Conservation (phyloP, 2,329 filamentous ascomycete genomes). For the Zasmidium cellare region DNA sequence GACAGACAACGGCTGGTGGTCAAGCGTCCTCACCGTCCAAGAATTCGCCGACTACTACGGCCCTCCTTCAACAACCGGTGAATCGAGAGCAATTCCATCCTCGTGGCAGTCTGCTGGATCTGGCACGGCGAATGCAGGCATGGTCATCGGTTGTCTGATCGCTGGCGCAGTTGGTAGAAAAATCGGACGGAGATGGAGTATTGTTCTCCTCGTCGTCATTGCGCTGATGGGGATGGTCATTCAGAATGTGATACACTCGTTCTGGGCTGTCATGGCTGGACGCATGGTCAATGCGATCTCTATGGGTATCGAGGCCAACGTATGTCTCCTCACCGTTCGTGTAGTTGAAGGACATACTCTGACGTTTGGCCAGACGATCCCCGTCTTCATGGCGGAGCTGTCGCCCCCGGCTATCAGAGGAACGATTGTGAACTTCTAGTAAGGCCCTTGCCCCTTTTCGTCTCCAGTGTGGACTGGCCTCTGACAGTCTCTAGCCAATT, state of each 20-base stretch:
- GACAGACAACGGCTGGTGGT: constrained; percentile 2
- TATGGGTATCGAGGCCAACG: constrained; percentile 5
- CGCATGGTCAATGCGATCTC: constrained; percentile 6
- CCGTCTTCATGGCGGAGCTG: not conserved
- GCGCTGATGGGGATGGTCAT: constrained; percentile 5
- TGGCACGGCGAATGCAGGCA: not conserved
- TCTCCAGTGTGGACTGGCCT: not conserved
- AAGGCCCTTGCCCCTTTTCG: not conserved
- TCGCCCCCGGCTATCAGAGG: not conserved
- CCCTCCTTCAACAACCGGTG: not conserved
- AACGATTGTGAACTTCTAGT: not conserved
- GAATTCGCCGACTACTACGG: not conserved
- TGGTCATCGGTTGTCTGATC: not conserved
- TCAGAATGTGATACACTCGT: constrained; percentile 2
- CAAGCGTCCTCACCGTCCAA: not conserved
- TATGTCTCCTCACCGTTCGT: not conserved
- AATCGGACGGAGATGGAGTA: not conserved
- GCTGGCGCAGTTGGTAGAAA: constrained; percentile 1
- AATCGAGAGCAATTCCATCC: not conserved
- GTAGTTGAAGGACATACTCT: not conserved
- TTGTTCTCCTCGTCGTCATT: not conserved
- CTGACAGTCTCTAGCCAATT: not conserved
- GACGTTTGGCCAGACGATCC: not conserved
- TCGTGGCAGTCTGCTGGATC: not conserved
- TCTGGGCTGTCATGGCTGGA: constrained; percentile 6